Percentiles rank a stretch among this genome's conserved stretches.
These are phyloP conservation scores for Hippophae gyantsensis DNA, from an alignment of 306 rosid genomes.

Conservation along the genomic window DNA sequence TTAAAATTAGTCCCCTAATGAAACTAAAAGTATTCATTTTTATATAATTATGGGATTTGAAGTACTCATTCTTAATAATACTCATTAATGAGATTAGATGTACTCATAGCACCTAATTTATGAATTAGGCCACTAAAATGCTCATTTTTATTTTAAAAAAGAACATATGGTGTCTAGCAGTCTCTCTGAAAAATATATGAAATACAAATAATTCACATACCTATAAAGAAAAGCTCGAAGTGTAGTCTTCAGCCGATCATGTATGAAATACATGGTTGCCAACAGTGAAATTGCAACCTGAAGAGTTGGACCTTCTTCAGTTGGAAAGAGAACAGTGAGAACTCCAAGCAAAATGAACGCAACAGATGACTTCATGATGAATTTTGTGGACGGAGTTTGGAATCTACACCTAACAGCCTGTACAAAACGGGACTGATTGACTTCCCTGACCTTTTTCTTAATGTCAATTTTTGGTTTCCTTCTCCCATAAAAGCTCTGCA, in stretches of 20 bases:
- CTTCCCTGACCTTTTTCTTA: slow-evolving; percentile 70
- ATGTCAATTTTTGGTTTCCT: slow-evolving; percentile 77
- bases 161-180: slow-evolving; percentile 11
- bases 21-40: no score
- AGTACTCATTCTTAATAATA: no score
- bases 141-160: neutral
- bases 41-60: no score
- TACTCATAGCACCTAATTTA: no score
- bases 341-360: slow-evolving; percentile 61
- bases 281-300: slow-evolving; percentile 83
- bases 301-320: slow-evolving; percentile 96
- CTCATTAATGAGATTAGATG: no score
- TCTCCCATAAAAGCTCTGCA: slow-evolving; percentile 70
- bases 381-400: slow-evolving; percentile 61
- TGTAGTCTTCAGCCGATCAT: slow-evolving; percentile 75
- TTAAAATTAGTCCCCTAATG: no score
- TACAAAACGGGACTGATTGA: slow-evolving; percentile 62
- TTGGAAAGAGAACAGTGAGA: slow-evolving; percentile 73
- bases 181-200: slow-evolving; percentile 6
- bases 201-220: slow-evolving; percentile 34
- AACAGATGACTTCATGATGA: slow-evolving; percentile 65
- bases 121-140: no score
- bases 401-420: slow-evolving; percentile 74
- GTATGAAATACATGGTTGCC: slow-evolving; percentile 67
- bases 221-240: slow-evolving; percentile 69